phyloP scores from a whole-genome alignment of 2,329 filamentous ascomycete genomes.

The Pestalotiopsis sp. region DNA sequence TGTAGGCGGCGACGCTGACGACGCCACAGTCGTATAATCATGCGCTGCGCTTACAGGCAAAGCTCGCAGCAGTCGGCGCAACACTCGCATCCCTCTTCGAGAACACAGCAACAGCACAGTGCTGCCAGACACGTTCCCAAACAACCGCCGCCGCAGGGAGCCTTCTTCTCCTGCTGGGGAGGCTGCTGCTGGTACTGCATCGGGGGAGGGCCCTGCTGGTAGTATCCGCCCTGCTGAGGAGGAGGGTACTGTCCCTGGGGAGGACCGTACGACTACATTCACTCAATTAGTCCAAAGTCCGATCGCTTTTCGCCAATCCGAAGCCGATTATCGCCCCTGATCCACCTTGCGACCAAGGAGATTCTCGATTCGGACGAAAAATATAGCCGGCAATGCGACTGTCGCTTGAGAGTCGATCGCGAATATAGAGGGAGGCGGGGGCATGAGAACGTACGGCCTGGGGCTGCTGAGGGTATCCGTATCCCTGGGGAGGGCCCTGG shows the following conservation, averaged over 20 bases:
- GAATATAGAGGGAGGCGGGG: not conserved
- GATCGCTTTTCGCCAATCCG: too few relatives aligned
- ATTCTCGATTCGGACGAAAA: not conserved
- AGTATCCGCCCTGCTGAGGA: constrained; percentile 38
- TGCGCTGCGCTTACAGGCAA: constrained; percentile 9
- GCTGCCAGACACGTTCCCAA: constrained; percentile 49
- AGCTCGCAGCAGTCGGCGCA: constrained; percentile 18
- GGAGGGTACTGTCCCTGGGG: constrained; percentile 35
- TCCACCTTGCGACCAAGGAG: not conserved
- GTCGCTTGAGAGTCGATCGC: not conserved
- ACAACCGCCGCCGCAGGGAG: constrained; percentile 40
- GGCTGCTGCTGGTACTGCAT: constrained; percentile 50
- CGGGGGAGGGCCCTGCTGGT: constrained; percentile 35
- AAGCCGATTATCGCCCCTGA: not conserved
- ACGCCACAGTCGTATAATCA: too few relatives aligned
- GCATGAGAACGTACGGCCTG: constrained; percentile 39
- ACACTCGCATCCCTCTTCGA: constrained; percentile 50
- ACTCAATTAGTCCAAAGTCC: not conserved
- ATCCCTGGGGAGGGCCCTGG: constrained; percentile 31
- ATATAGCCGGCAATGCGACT: constrained; percentile 11
- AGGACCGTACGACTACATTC: constrained; percentile 40
- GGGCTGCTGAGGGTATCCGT: constrained; percentile 44
- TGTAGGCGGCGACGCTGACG: too few relatives aligned
- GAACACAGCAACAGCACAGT: constrained; percentile 54
- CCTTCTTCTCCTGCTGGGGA: constrained; percentile 27